Evolutionary conservation across 805 yeast genomes (phyloP).

Genomic region (Yarrowia osloensis): DNA sequence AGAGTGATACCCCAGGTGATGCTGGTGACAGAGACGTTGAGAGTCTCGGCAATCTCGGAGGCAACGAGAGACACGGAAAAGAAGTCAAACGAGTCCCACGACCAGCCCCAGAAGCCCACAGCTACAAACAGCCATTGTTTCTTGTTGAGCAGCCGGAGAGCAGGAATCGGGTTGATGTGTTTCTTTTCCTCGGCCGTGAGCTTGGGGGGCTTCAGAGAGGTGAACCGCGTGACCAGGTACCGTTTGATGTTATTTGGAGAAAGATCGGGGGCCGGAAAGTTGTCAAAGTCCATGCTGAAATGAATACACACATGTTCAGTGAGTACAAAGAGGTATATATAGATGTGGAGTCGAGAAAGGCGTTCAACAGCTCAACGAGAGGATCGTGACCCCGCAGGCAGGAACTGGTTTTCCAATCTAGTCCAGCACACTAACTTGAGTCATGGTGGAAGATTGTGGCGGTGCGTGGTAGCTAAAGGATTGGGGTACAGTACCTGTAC

Average conservation of each 20-base stretch:
- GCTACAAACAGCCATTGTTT: constrained; percentile 63
- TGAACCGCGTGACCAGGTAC: background rate
- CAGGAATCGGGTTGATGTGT: constrained; percentile 1
- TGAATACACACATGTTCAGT: background rate
- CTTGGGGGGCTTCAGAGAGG: background rate
- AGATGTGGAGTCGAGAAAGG: background rate
- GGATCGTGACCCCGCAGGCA: background rate
- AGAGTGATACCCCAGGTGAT: constrained; percentile 74
- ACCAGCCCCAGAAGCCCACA: constrained; percentile 66
- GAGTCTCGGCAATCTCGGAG: constrained; percentile 37
- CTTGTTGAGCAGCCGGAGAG: background rate
- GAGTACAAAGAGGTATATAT: background rate
- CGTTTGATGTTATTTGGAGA: background rate
- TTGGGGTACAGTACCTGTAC: no score
- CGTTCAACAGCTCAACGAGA: background rate
- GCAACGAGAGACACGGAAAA: constrained; percentile 62
- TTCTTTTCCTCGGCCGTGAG: background rate
- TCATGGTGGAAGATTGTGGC: no score
- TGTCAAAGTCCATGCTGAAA: background rate
- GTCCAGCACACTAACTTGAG: background rate
- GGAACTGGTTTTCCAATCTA: background rate
- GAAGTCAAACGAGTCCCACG: constrained; percentile 72
- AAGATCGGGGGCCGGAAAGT: background rate
- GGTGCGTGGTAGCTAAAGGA: no score
- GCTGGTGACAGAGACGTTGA: constrained; percentile 45